Evolutionary conservation across 129 eudicot species (phyloP), one percentile per base, ranked within the genome.

Genomic region (Flaveria bidentis): DNA sequence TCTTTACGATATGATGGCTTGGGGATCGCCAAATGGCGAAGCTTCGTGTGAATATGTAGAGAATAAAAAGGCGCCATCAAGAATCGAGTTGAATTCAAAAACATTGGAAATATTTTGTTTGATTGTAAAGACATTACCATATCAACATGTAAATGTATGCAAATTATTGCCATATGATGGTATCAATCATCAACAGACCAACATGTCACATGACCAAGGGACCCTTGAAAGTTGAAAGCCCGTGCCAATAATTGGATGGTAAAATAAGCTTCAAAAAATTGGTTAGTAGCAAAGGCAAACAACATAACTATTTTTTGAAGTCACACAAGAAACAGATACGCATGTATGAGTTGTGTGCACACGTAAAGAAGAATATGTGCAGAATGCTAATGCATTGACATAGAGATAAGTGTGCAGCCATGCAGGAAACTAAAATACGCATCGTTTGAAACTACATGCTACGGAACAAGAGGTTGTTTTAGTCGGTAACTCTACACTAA

Each of bases 141-240:
- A 63, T 30, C 20, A 9, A 63, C 11, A 63, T 4, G 42, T 28
- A 30, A 16, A 71, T 71, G 18, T 41, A 65, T 66, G 28, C 51
- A 66, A 30, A 66, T 41, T 9, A 66, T 66, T 65, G 70, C 75
- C 33, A 10, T 16, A 36, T 72, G n/a, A 72, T 18, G 23, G 4
- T 22, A 18, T 60, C 22, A 46, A 69, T 28, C 6, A 63, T 14
- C 45, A 63, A 30, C 41, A 33, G 18, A 63, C 33, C 76, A 71
- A 76, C 86, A 78, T 78, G 77, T 78, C 86, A 83, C 83, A 72
- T 76, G 79, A 71, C 44, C 12, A 11, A 72, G 39, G 82, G 78
- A 25, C 82, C 82, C 81, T 23, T 4, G 5, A 63, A 69, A 76
- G 77, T 23, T 4, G 5, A 63, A 69, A 76, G 77, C 56, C 18